phyloP scores from a whole-genome alignment of 2,329 filamentous ascomycete species.

The Coccinonectria pachysandricola region DNA sequence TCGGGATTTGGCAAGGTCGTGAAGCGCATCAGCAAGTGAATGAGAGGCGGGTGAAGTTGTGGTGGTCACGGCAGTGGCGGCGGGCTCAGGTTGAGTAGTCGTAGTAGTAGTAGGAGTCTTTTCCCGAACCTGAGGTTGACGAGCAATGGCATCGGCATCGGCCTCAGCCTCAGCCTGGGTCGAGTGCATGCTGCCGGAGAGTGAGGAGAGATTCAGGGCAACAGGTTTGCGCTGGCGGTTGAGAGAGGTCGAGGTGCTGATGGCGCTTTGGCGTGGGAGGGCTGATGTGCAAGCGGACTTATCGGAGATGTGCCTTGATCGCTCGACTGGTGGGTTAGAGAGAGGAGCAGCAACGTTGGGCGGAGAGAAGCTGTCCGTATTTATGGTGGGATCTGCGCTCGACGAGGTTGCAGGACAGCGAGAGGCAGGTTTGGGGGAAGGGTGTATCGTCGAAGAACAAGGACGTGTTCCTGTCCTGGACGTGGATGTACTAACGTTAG shows the following conservation, averaged over 20 bases:
- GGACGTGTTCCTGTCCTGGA: no score
- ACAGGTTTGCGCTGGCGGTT: slow-evolving; percentile 51
- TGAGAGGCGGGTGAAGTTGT: slow-evolving; percentile 41
- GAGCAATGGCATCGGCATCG: no score
- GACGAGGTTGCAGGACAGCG: slow-evolving; percentile 3
- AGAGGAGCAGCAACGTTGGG: no score
- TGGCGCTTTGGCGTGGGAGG: slow-evolving; percentile 69
- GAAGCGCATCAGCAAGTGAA: slow-evolving; percentile 52
- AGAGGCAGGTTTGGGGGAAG: no score
- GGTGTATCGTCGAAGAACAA: no score
- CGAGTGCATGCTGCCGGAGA: background rate
- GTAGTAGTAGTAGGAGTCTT: background rate
- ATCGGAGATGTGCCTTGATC: no score
- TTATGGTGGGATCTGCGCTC: no score
- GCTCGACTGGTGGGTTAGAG: no score
- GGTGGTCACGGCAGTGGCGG: no score
- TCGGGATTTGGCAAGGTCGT: slow-evolving; percentile 38
- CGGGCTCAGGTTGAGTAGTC: no score
- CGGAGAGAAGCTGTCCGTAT: no score
- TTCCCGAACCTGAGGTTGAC: slow-evolving; percentile 1
- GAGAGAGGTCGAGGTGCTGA: slow-evolving; percentile 69
- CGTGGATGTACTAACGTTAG: background rate
- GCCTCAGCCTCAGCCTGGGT: background rate
- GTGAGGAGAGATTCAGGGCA: slow-evolving; percentile 42
- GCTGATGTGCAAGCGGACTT: slow-evolving; percentile 35